Evolutionary conservation across 2,329 filamentous ascomycete genomes (phyloP).

Genomic region (Zopfia rhizophila): DNA sequence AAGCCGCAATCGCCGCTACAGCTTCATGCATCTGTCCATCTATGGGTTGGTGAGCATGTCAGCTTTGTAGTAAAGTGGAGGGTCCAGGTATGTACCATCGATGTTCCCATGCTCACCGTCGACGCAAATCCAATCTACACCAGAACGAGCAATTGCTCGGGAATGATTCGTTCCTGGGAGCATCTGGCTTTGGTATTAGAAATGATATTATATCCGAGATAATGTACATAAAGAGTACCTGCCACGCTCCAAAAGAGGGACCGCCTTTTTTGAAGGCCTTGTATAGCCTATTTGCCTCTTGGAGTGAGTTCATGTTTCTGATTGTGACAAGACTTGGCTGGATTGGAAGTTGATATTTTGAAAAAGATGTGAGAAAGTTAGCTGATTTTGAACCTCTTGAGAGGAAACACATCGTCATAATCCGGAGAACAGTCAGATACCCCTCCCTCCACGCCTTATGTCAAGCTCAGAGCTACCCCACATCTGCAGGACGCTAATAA

Average conservation of each 20-base stretch:
- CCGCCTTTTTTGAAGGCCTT: slow-evolving; percentile 61
- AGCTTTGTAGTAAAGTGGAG: neutral
- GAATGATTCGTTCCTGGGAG: slow-evolving; percentile 65
- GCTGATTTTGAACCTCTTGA: slow-evolving; percentile 8
- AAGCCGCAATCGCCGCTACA: slow-evolving; percentile 60
- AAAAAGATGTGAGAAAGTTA: neutral
- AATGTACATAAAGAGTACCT: slow-evolving; percentile 58
- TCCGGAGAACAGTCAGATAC: slow-evolving; percentile 9
- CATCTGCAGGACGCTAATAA: slow-evolving; percentile 16
- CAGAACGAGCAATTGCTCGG: slow-evolving; percentile 62
- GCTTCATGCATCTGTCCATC: slow-evolving; percentile 66
- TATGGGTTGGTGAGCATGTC: neutral
- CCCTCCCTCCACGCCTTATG: slow-evolving; percentile 13
- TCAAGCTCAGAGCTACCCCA: slow-evolving; percentile 16
- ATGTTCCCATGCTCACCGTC: slow-evolving; percentile 68
- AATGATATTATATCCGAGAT: neutral
- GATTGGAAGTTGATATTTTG: neutral
- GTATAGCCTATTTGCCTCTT: slow-evolving; percentile 64
- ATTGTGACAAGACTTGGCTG: neutral
- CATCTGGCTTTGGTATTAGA: slow-evolving; percentile 55
- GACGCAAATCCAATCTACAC: slow-evolving; percentile 65
- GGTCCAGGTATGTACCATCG: slow-evolving; percentile 52
- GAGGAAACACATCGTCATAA: slow-evolving; percentile 14
- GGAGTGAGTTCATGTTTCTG: slow-evolving; percentile 56
- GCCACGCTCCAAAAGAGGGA: slow-evolving; percentile 66